Evolutionary conservation across 106 monocot genomes (phyloP).

Genomic region (Posidonia australis): DNA sequence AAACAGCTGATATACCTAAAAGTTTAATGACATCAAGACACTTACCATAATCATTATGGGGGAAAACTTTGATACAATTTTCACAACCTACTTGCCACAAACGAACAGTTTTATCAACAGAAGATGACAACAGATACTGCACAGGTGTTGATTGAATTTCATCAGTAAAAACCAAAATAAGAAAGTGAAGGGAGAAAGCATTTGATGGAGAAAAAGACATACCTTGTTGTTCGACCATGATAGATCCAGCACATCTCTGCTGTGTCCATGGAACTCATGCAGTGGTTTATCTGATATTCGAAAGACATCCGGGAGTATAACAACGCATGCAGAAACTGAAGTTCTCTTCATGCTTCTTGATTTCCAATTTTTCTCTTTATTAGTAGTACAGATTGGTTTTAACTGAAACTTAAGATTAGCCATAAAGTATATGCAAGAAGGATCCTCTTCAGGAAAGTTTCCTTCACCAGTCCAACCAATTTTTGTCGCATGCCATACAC

Average conservation of each 20-base stretch:
- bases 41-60: constrained; percentile 70
- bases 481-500: constrained; percentile 58
- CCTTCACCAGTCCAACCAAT: constrained; percentile 8
- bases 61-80: constrained; percentile 59
- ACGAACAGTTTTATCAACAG: constrained; percentile 69
- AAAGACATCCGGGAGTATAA: constrained; percentile 52
- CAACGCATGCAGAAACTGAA: constrained; percentile 53
- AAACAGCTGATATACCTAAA: background rate
- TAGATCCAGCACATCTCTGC: constrained; percentile 64
- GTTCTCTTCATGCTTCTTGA: constrained; percentile 7
- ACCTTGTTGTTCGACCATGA: constrained; percentile 83
- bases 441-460: constrained; percentile 43
- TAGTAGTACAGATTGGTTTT: constrained; percentile 12
- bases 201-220: constrained; percentile 7
- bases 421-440: constrained; percentile 47
- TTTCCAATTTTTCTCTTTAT: too few relatives aligned
- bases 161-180: background rate
- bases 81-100: constrained; percentile 69
- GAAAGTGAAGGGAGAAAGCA: background rate
- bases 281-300: constrained; percentile 49
- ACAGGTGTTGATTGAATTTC: constrained; percentile 3
- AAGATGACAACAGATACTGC: constrained; percentile 60
- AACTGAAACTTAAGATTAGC: constrained; percentile 32
- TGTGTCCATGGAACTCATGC: constrained; percentile 72
- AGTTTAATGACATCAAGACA: background rate